Evolutionary conservation across 1,284 basidiomycete species (phyloP), one percentile per base, ranked within the genome.

Genomic region (Amylostereum areolatum): DNA sequence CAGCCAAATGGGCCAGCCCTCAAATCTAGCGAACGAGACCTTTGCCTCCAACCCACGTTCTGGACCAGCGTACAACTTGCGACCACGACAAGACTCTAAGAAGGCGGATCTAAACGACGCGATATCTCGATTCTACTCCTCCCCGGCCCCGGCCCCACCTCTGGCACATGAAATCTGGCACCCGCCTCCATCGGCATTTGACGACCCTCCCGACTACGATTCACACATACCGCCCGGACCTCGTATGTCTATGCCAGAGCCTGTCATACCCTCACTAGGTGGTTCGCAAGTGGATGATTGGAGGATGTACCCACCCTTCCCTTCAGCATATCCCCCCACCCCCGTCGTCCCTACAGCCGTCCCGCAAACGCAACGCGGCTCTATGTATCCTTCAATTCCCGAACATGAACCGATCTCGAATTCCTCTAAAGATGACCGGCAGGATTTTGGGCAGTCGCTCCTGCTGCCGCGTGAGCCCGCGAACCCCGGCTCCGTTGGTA

Each of bases 401-500:
- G 6, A 43, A 27, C 40, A 51, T 28, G 47, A 48, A 10, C 39
- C 46, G 8, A 40, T 39, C 47, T 51, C 24, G 48, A 45, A 45
- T 30, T 48, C 50, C 55, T 46, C 37, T 28, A 31, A 45, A 36
- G 49, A 34, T n/a, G 30, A 46, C 39, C 36, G 64, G 58, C 75
- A 76, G 82, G 81, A 66, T 75, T 77, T 74, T 77, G 62, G 59
- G 50, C 62, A 62, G 77, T 80, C 75, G 83, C 81, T 83, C 81
- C 73, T 72, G 77, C 74, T 68, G 62, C 75, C 69, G 65, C 77
- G 71, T 75, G 74, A 78, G 73, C 73, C 71, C 43, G 62, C 65
- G 64, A 73, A 76, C 73, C 75, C 78, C 73, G 69, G 74, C 75
- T 75, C 70, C 66, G 75, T 69, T 66, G 65, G 68, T 62, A 69